Conservation (phyloP, 495 filamentous ascomycete species). For the Aspergillus funiculosus region DNA sequence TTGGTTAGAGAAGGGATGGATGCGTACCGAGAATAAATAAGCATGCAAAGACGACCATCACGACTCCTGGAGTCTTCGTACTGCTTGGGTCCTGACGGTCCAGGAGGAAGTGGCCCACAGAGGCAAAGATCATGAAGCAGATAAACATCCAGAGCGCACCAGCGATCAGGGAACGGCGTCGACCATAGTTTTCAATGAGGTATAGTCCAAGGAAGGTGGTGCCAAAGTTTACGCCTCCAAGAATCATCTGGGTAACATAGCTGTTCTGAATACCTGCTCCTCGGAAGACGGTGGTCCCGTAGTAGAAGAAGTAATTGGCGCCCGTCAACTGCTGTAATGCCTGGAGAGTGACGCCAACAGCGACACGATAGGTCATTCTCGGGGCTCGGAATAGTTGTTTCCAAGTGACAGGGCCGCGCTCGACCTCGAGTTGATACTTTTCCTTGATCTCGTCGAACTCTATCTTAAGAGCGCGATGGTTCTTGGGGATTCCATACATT, state of each 20-base stretch:
- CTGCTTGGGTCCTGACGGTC: slow-evolving; percentile 35
- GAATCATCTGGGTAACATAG: slow-evolving; percentile 67
- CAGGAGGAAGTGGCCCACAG: slow-evolving; percentile 59
- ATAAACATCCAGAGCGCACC: slow-evolving; percentile 65
- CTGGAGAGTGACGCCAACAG: slow-evolving; percentile 62
- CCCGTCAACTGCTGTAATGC: slow-evolving; percentile 40
- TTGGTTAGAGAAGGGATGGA: background rate
- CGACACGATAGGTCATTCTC: slow-evolving; percentile 61
- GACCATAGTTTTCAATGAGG: slow-evolving; percentile 62
- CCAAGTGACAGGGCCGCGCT: slow-evolving; percentile 31
- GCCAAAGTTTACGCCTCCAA: slow-evolving; percentile 65
- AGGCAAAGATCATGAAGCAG: slow-evolving; percentile 67
- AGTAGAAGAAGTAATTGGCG: slow-evolving; percentile 69
- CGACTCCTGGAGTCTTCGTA: slow-evolving; percentile 24
- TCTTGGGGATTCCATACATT: slow-evolving; percentile 59
- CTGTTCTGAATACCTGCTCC: slow-evolving; percentile 61
- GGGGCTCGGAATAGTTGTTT: slow-evolving; percentile 55
- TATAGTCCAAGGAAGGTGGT: slow-evolving; percentile 66
- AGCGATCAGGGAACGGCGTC: slow-evolving; percentile 57
- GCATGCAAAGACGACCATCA: slow-evolving; percentile 46
- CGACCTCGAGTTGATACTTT: slow-evolving; percentile 51
- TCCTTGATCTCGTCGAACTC: slow-evolving; percentile 62
- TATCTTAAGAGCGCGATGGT: slow-evolving; percentile 54
- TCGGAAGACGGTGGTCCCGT: slow-evolving; percentile 64
- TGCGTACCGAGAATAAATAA: slow-evolving; percentile 7